Percentiles rank a stretch among this genome's conserved stretches.
Evolutionary conservation across 345 rosid genomes (phyloP).

Genomic region (Adansonia digitata): DNA sequence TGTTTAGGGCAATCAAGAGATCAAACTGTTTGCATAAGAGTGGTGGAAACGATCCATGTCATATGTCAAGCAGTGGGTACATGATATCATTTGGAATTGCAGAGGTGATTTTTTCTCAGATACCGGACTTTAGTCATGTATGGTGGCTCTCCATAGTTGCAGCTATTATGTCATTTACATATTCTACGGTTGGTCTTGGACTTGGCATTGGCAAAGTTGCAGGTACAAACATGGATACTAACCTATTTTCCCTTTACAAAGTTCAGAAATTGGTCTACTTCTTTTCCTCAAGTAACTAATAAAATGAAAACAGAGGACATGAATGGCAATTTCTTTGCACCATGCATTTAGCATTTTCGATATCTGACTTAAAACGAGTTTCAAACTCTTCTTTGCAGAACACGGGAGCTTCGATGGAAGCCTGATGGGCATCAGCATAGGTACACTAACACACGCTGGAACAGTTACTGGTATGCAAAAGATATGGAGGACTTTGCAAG

Average conservation of each 20-base stretch:
- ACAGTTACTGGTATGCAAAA: conserved; percentile 40
- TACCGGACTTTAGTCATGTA: conserved; percentile 73
- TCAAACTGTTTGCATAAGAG: conserved; percentile 73
- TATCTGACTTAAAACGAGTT: not conserved
- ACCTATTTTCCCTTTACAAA: not conserved
- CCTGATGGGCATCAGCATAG: conserved; percentile 49
- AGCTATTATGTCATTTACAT: conserved; percentile 81
- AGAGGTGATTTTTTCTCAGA: conserved; percentile 73
- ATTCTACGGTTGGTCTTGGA: conserved; percentile 62
- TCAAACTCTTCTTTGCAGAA: conserved; percentile 24
- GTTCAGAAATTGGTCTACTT: not conserved
- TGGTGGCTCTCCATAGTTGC: conserved; percentile 88
- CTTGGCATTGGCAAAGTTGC: conserved; percentile 71
- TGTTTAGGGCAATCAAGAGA: conserved; percentile 69
- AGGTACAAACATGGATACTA: conserved; percentile 21
- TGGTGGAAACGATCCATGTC: conserved; percentile 63
- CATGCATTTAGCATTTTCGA: not conserved
- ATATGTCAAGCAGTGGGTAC: conserved; percentile 65
- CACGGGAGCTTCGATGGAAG: conserved; percentile 47
- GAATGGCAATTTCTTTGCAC: too few species aligned
- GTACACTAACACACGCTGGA: conserved; percentile 40
- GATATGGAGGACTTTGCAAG: conserved; percentile 66
- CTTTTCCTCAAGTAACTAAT: not conserved
- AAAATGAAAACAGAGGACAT: not conserved
- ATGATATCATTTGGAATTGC: conserved; percentile 72